Conservation (phyloP, 805 yeast genomes). For the Dipodascus albidus region DNA sequence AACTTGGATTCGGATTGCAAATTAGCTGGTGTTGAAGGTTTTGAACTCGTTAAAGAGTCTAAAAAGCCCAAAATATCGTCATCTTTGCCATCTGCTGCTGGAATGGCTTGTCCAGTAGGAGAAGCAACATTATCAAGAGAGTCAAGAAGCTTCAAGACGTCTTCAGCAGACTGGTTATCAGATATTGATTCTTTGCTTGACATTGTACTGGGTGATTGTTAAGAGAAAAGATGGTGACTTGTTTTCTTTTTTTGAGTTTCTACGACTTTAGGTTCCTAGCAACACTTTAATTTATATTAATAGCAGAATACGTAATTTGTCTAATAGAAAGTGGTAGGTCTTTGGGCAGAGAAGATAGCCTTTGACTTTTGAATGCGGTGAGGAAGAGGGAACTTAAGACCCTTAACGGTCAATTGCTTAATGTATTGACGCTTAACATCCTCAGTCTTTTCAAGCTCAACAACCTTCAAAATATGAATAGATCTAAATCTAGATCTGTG, state of each 20-base stretch:
- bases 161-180: slow-evolving; percentile 20
- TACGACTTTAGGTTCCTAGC: too few relatives aligned
- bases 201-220: not conserved
- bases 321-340: slow-evolving; percentile 97
- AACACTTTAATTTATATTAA: not conserved
- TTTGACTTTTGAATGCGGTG: slow-evolving; percentile 94
- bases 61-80: slow-evolving; percentile 33
- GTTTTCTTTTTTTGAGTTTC: not conserved
- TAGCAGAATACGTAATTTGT: slow-evolving; percentile 13
- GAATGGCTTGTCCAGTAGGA: slow-evolving; percentile 7
- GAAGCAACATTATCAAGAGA: slow-evolving; percentile 23
- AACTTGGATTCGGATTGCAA: too few relatives aligned
- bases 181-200: slow-evolving; percentile 1
- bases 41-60: slow-evolving; percentile 27
- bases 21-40: slow-evolving; percentile 13
- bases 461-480: slow-evolving; percentile 98
- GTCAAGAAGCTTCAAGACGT: slow-evolving; percentile 30
- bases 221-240: not conserved
- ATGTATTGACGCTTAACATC: slow-evolving; percentile 99
- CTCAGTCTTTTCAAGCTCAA: slow-evolving; percentile 93
- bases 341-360: slow-evolving; percentile 79
- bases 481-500: slow-evolving; percentile 99
- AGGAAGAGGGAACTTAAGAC: slow-evolving; percentile 99
- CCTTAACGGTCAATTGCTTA: slow-evolving; percentile 91
- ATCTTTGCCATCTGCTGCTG: slow-evolving; percentile 19